These are phyloP conservation scores for Nitzschia sp. DNA, from an alignment of 108 stramenopile species.

Conservation along the genomic window DNA sequence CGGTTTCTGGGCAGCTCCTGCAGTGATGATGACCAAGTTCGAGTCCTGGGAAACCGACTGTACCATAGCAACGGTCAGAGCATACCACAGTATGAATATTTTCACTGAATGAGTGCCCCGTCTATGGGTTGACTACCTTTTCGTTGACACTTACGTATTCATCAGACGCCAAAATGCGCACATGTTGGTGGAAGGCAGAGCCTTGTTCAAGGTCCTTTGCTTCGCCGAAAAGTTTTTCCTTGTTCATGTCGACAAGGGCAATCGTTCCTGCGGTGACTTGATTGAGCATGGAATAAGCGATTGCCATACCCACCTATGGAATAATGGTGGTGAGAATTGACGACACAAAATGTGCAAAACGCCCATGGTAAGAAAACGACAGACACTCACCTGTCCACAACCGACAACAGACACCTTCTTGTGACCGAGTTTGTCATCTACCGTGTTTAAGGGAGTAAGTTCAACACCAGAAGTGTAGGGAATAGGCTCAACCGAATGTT, in stretches of 20 bases:
- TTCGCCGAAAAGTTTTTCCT: slow-evolving; percentile 48
- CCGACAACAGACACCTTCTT: slow-evolving; percentile 51
- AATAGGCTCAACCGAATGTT: slow-evolving; percentile 26
- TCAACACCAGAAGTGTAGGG: slow-evolving; percentile 23
- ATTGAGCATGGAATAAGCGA: slow-evolving; percentile 45
- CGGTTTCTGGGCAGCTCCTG: slow-evolving; percentile 47
- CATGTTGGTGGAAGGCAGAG: slow-evolving; percentile 40
- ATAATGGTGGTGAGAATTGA: too few species aligned
- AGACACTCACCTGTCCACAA: slow-evolving; percentile 50
- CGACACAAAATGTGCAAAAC: too few species aligned
- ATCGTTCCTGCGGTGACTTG: slow-evolving; percentile 36
- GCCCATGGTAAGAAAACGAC: too few species aligned
- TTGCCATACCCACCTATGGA: slow-evolving; percentile 40
- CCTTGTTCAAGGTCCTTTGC: slow-evolving; percentile 51
- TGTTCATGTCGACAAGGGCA: slow-evolving; percentile 49
- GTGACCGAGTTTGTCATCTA: slow-evolving; percentile 4
- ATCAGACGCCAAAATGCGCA: slow-evolving; percentile 28
- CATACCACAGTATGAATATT: too few species aligned
- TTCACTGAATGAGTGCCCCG: too few species aligned
- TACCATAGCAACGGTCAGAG: too few species aligned
- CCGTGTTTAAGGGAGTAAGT: slow-evolving; percentile 5
- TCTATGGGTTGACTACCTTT: too few species aligned
- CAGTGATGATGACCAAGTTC: slow-evolving; percentile 54
- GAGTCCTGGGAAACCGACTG: slow-evolving; percentile 31
- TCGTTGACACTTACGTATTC: slow-evolving; percentile 35